phyloP scores from a whole-genome alignment of 371 early-diverging fungal genomes.

The Rhizopus microsporus region DNA sequence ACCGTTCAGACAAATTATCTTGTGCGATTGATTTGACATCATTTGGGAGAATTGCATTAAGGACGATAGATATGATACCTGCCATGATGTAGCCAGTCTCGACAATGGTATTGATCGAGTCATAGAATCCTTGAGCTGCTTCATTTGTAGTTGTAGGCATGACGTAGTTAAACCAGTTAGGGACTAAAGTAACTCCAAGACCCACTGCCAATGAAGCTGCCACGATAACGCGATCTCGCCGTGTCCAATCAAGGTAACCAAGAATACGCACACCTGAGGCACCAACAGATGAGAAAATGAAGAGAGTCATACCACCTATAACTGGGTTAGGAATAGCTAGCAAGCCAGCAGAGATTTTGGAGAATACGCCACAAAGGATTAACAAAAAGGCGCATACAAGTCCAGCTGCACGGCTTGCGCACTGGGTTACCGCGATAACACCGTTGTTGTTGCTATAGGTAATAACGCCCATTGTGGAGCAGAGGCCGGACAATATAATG shows the following conservation, averaged over 20 bases:
- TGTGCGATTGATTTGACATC: constrained; percentile 1
- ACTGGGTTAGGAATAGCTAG: constrained; percentile 57
- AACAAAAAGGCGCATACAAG: constrained; percentile 55
- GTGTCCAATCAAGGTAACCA: constrained; percentile 58
- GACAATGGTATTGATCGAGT: constrained; percentile 52
- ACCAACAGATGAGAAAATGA: constrained; percentile 58
- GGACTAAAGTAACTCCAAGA: constrained; percentile 55
- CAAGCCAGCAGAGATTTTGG: constrained; percentile 60
- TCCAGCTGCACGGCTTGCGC: constrained; percentile 59
- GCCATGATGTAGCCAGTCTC: constrained; percentile 58
- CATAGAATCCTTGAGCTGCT: constrained; percentile 52
- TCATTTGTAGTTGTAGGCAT: constrained; percentile 40
- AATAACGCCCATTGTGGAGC: constrained; percentile 56
- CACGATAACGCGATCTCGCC: constrained; percentile 63
- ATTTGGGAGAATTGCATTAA: constrained; percentile 52
- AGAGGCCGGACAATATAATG: constrained; percentile 51
- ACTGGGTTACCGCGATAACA: constrained; percentile 61
- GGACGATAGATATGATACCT: constrained; percentile 51
- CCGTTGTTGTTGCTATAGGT: constrained; percentile 67
- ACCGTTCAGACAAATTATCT: not conserved
- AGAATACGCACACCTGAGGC: constrained; percentile 63
- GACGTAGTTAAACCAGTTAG: constrained; percentile 56
- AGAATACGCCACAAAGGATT: constrained; percentile 57
- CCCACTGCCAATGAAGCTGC: constrained; percentile 50
- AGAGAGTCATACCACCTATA: constrained; percentile 65